Base-by-base conservation (phyloP, 2,329 filamentous ascomycete species). In the Alternaria burnsii region DNA sequence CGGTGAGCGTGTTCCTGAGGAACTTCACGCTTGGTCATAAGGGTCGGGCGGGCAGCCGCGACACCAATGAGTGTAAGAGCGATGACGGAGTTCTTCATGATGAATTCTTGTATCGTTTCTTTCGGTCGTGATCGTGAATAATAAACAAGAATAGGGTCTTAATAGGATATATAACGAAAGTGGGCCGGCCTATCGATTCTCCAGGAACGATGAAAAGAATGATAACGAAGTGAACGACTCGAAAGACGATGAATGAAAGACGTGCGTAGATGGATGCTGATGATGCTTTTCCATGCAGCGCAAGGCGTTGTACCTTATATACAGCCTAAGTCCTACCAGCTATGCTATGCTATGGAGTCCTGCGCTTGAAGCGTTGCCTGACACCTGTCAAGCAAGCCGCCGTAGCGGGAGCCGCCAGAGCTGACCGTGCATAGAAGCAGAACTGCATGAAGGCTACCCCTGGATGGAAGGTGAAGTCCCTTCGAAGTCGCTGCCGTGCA, bases 1-100 rank as follows among this genome's bases (percentile, higher is more conserved):
- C 82, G 75, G 74, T 88, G 85, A 11, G 84, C 84, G 68, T 87
- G 84, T 65, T 87, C 85, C 70, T 87, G 84, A 26, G 85, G 85
- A 59, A 87, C 84, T 71, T 87, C 83, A 66, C 84, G 84, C 71
- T 73, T 73, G 32, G 34, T 62, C 47, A 70, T 55, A 36, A 62
- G 58, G 24, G 67, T 62, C 7, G 76, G 76, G 48, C 58, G 71
- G 34, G 75, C 76, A 47, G 65, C 56, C 20, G 67, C 76, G 38
- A 72, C 71, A 53, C 73, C 68, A 22, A 75, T 65, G 44, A 78
- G 64, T 51, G 74, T 65, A 58, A 75, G 64, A 53, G 70, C 60
- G 50, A 78, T 55, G 52, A 76, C 52, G 28, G 71, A 69, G 58
- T 75, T 67, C 75, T 75, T 78, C 76, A 78, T 78, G 12, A 55